Evolutionary conservation across 352 stramenopile genomes (phyloP), one percentile per base, ranked within the genome.

Genomic region (Chloridella minuta): DNA sequence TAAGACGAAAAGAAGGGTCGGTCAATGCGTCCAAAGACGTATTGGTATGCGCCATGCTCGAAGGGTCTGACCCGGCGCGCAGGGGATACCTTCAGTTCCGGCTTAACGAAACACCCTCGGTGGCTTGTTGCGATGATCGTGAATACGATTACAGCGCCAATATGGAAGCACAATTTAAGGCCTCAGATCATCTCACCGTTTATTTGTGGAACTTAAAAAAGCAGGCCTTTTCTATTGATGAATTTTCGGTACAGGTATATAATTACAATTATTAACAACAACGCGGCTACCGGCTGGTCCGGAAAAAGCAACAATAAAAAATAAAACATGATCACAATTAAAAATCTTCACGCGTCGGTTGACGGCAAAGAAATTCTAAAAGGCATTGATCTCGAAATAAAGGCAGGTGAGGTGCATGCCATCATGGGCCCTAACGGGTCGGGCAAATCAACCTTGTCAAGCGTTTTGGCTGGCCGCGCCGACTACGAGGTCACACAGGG

Each of bases 371-470:
- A 23, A 4, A 87, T 87, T 3, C 23, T 87, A 0, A 86, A 28
- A 2, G 86, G 86, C 0, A 49, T 87, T 21, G 10, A 86, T 23
- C 49, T 87, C 0, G 21, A 0, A 3, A 52, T 87, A 10, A 49
- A 80, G 0, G 0, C 27, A 0, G 86, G 86, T 27, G 86, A 87
- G 23, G 86, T 87, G 16, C 86, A 87, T 80, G 86, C 86, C 21
- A 87, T 87, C 49, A 87, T 87, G 86, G 86, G 86, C 4, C 86
- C 86, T 1, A 87, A 87, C 86, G 86, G 86, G 0, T 86, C 30
- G 10, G 86, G 86, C 28, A 87, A 86, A 40, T 10, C 2, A 2
- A 83, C 51, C 2, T 10, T 83, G 1, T 83, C 51, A 10, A 83
- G 10, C 1, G 51, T 87, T 21, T 10, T 86, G 28, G 86, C 86